Conservation (phyloP, 176 grass and related monocot species). For the Ensete ventricosum region DNA sequence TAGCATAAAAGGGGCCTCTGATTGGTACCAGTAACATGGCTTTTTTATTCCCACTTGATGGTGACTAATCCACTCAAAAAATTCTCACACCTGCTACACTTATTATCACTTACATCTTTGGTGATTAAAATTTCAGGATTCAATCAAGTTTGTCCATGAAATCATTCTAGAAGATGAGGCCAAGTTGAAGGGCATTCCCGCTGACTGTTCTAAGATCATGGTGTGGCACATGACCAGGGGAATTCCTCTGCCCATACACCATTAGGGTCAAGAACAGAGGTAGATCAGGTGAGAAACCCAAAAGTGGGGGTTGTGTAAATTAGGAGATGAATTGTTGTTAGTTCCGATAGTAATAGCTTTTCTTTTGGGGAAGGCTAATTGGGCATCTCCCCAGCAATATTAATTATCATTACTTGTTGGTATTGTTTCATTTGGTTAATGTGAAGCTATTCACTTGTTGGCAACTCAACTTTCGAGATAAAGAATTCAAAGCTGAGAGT, state of each 20-base stretch:
- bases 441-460: too few relatives aligned
- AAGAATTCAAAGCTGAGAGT: too few relatives aligned
- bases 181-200: slow-evolving; percentile 54
- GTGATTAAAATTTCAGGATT: slow-evolving; percentile 35
- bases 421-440: too few relatives aligned
- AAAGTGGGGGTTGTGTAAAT: neutral
- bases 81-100: neutral
- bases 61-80: neutral
- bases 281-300: too few relatives aligned
- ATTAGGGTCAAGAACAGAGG: neutral
- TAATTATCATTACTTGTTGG: too few relatives aligned
- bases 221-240: slow-evolving; percentile 28
- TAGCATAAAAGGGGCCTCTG: neutral
- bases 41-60: neutral
- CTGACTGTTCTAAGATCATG: slow-evolving; percentile 50
- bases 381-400: too few relatives aligned
- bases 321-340: neutral
- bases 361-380: neutral
- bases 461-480: too few relatives aligned
- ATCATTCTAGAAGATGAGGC: slow-evolving; percentile 44
- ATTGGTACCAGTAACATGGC: neutral
- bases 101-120: neutral
- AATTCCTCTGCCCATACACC: neutral
- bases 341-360: neutral
- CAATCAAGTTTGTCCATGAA: slow-evolving; percentile 50